Conservation (phyloP, 306 rosid genomes). For the Boehmeria nivea region DNA sequence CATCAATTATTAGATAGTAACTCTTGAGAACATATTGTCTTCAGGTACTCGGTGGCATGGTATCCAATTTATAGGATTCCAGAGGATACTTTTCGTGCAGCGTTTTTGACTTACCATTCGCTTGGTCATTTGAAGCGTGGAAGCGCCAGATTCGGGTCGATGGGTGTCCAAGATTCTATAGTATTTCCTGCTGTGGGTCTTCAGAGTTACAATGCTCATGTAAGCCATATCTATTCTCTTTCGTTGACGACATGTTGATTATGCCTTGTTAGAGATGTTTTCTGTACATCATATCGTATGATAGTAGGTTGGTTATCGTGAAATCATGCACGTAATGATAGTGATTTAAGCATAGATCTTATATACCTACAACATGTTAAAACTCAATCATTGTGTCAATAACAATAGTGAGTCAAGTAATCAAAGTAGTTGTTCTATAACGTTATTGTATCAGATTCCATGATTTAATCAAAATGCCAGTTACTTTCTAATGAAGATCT, state of each 20-base stretch:
- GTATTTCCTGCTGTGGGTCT: conserved; percentile 84
- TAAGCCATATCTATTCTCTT: conserved; percentile 16
- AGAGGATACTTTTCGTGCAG: conserved; percentile 64
- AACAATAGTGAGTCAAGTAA: too few relatives aligned
- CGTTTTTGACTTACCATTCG: conserved; percentile 87
- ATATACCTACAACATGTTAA: too few relatives aligned
- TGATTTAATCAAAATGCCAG: too few relatives aligned
- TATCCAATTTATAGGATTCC: conserved; percentile 95
- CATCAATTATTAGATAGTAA: conserved; percentile 22
- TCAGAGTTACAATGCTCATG: conserved; percentile 82
- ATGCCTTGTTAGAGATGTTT: not conserved
- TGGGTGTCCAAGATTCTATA: conserved; percentile 30
- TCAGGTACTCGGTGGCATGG: conserved; percentile 95
- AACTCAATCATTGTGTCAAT: too few relatives aligned
- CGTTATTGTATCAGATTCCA: too few relatives aligned
- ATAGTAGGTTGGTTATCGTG: too few relatives aligned
- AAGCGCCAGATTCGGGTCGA: conserved; percentile 31
- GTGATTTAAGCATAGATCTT: too few relatives aligned
- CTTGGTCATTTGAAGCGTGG: conserved; percentile 59
- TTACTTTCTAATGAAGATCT: too few relatives aligned
- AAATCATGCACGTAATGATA: too few relatives aligned
- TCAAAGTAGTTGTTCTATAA: too few relatives aligned
- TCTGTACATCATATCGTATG: not conserved
- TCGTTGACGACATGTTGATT: not conserved
- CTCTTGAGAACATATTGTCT: conserved; percentile 22